Base-by-base conservation (phyloP, 2,329 filamentous ascomycete genomes). In the Blastomyces emzantsi region DNA sequence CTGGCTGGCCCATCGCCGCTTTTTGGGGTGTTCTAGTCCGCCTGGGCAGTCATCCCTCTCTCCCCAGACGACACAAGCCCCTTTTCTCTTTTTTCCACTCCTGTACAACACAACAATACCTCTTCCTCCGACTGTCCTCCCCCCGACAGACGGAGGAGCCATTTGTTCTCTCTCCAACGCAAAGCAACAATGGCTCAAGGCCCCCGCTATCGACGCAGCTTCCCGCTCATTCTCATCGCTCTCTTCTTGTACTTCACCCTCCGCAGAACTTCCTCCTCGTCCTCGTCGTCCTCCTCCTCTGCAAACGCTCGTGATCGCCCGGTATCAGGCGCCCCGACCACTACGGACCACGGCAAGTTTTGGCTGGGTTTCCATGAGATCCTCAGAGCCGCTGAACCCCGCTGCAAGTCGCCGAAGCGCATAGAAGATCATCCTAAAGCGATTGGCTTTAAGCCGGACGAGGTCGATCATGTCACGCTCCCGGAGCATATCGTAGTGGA, bases 361-460 rank as follows among this genome's bases (percentile, higher is more conserved):
- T 68, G 67, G 67, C 19, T 57, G 49, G 54, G 39, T 2, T 68
- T 68, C 30, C 64, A 68, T 49, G 62, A 63, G 17, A 63, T 67
- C 30, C 57, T 68, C 17, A 66, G 64, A n/a, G 62, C 58, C 28
- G 43, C 67, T 28, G 62, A 63, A 4, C 67, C 66, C 2, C 55
- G 61, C 30, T 66, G 66, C 57, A 67, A 66, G 36, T 57, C 63
- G 30, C 66, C 66, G 13, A 65, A 52, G 30, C 61, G 65, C 11
- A 41, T 65, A 28, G 66, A 65, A 54, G 62, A 65, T 19, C 62
- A 64, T 3, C 66, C 66, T 4, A 13, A 36, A 9, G 59, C 66
- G 3, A 64, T 67, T 13, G 67, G 65, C 33, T 68, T 67, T 60
- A 66, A 65, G 41, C 67, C 67, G 4, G 67, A 68, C 52, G n/a